Evolutionary conservation across 2,329 filamentous ascomycete species (phyloP), one percentile per base, ranked within the genome.

Genomic region (Penicillium sp.): DNA sequence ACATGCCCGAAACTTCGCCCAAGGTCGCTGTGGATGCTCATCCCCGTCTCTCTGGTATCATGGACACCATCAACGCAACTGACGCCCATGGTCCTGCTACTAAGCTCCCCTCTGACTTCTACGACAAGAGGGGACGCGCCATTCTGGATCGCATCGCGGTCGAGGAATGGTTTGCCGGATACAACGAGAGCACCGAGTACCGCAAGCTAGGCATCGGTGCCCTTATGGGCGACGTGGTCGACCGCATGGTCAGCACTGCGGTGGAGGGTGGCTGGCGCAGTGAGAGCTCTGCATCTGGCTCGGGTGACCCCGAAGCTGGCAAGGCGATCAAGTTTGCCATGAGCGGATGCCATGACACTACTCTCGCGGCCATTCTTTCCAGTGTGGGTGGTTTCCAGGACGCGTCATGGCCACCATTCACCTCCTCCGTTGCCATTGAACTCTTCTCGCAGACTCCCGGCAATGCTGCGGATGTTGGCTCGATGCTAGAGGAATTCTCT

Each of bases 81-180:
- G 77, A 87, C 10, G 92, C 91, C 2, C 93, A 97, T 66, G 89
- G 88, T 0, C 81, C 87, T 0, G 80, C 81, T 9, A 96, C 91
- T 0, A 83, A 79, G 40, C 78, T 97, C 2, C 93, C 93, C 0
- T 76, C 78, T 8, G 87, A 90, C 55, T 97, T 98, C 69, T 97
- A 97, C 70, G 89, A 96, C 64, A 66, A 78, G 15, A 86, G 84
- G 63, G 82, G 80, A 3, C 78, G 82, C 43, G 76, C 78, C 3
- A 86, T 90, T 53, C 81, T 93, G 49, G 82, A 87, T 49, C 76
- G 77, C 31, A 83, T 96, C 50, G 83, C 81, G 25, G 84, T 91
- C 0, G 91, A 98, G 62, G 93, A 97, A 72, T 97, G 93, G 93
- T 97, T 87, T 68, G 75, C 81, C 18, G 92, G 93, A 2, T 97